Base-by-base conservation (phyloP, 2,329 filamentous ascomycete species). In the Dactylella cylindrospora region DNA sequence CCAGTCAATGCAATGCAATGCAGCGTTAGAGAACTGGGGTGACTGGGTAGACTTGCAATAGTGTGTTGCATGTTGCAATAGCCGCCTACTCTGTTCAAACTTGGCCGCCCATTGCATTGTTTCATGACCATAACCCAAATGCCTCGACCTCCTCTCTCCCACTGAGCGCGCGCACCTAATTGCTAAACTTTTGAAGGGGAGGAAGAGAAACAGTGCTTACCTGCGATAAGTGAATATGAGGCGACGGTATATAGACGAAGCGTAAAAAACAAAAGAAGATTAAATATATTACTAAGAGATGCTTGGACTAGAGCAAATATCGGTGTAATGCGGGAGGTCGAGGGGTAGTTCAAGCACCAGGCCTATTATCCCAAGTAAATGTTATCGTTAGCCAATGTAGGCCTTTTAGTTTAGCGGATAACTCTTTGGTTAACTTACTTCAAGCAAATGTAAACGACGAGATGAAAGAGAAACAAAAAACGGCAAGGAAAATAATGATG, bases 51-150 rank as follows among this genome's bases (percentile, higher is more conserved):
- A 38, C 17, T 9, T 10, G 10, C 12, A 47, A 20, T n/a, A n/a
- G 25, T 12, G 39, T 39, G 46, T 51, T 59, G 38, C 20, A 10
- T 28, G 53, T 59, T 59, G 53, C 53, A 59, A 51, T 59, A 51
- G 32, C 36, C 53, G 53, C 53, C 40, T 15, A n/a, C n/a, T 20
- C 12, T 20, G 12, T 5, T 33, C 13, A 22, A 26, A 38, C 29
- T 40, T 47, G 20, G 31, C 39, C 17, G 10, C 10, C 31, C n/a
- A n/a, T n/a, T n/a, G n/a, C n/a, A n/a, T n/a, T n/a, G n/a, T n/a
- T n/a, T n/a, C n/a, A n/a, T n/a, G n/a, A n/a, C n/a, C n/a, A n/a
- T n/a, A n/a, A n/a, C n/a, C n/a, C n/a, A n/a, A n/a, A n/a, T n/a
- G n/a, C n/a, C n/a, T n/a, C n/a, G n/a, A n/a, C n/a, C n/a, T n/a